Percentiles rank a stretch among this genome's conserved stretches.
phyloP scores from a whole-genome alignment of 805 yeast species.

The Candida qinlingensis region DNA sequence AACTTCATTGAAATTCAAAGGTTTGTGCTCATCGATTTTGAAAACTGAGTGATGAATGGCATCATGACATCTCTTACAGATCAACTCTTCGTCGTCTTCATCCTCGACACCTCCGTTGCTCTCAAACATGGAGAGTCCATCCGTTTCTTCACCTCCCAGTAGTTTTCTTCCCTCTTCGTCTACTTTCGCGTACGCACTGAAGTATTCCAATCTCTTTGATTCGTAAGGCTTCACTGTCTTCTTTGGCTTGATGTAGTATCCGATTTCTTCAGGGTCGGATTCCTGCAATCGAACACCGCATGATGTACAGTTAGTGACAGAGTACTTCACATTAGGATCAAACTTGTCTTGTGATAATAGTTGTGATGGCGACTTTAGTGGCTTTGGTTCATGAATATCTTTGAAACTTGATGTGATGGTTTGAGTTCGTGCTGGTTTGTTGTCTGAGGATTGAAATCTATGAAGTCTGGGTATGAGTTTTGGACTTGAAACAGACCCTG shows the following conservation, averaged over 20 bases:
- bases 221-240: conserved; percentile 8
- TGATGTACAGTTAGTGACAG: conserved; percentile 36
- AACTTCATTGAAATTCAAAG: conserved; percentile 27
- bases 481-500: too few relatives aligned
- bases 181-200: conserved; percentile 18
- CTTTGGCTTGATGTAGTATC: conserved; percentile 36
- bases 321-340: conserved; percentile 8
- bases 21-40: conserved; percentile 29
- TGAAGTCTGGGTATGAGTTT: not conserved
- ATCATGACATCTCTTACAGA: conserved; percentile 55
- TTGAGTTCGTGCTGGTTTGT: not conserved
- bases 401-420: conserved; percentile 1
- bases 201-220: conserved; percentile 13
- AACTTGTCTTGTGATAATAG: not conserved
- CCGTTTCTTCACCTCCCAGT: too few relatives aligned
- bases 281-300: conserved; percentile 55
- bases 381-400: conserved; percentile 1
- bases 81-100: conserved; percentile 5
- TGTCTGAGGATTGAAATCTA: not conserved
- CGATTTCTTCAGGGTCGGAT: conserved; percentile 31
- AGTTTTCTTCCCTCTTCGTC: conserved; percentile 21
- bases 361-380: not conserved
- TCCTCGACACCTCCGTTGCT: not conserved
- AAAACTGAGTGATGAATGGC: conserved; percentile 41
- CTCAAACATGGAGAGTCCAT: conserved; percentile 1